Evolutionary conservation across 805 yeast species (phyloP), one percentile per base, ranked within the genome.

Genomic region (Ogataea polymorpha): DNA sequence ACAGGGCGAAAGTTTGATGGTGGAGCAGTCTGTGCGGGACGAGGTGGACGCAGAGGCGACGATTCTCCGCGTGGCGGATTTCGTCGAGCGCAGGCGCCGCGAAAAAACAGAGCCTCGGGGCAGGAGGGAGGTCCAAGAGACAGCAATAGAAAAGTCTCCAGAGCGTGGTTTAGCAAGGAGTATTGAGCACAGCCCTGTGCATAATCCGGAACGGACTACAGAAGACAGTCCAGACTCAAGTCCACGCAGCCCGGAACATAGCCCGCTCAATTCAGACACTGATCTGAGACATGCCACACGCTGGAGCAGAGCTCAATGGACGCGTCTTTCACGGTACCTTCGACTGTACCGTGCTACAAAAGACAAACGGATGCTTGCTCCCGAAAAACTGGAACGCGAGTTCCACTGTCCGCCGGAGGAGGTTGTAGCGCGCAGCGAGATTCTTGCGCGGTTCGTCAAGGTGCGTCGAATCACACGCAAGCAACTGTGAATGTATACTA

Each of bases 251-350:
- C 20, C 20, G 16, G 16, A 15, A 18, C 20, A 6, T 6, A 18
- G 20, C 5, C 20, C 20, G 20, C 20, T 5, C 20, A 18, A 6
- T 18, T 7, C 8, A 7, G 21, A 6, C 9, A 2, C 2, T 8
- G 21, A 6, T 7, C 21, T 20, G 21, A 20, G 21, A 20, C 21
- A 20, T 7, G 21, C 9, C 8, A 1, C n/a, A 17, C 49, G 49
- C 12, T 60, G 65, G 65, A 35, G 35, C 12, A 16, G 23, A n/a
- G 33, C 25, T 14, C 49, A 51, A 37, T 61, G 65, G 65, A 41
- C 18, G 11, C 43, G 41, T 24, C 41, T 60, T 21, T 42, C 50
- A 24, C 43, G 45, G 18, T 51, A 53, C 21, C 36, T 59, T 11
- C 45, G 42, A 18, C 37, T 46, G 12, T 59, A 54, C 48, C 49